phyloP scores from a whole-genome alignment of 1,139 yeast species.

The Magnusiomyces sp. region DNA sequence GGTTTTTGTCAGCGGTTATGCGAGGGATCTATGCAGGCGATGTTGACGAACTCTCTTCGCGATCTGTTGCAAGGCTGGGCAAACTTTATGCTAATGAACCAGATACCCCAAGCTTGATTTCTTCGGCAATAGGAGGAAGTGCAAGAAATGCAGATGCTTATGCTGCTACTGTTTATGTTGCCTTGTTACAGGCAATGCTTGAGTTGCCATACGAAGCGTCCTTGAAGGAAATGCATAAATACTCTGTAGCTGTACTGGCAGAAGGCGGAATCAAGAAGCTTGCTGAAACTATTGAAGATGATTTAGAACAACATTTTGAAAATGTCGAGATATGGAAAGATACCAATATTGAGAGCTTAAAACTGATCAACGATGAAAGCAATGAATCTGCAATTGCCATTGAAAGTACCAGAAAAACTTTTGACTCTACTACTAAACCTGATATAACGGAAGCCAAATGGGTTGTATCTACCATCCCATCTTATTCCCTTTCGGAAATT shows the following conservation, averaged over 20 bases:
- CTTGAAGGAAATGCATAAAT: conserved; percentile 16
- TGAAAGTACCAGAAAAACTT: conserved; percentile 14
- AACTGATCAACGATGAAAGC: no score
- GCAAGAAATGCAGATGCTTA: conserved; percentile 24
- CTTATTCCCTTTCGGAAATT: conserved; percentile 18
- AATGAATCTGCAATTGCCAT: conserved; percentile 1
- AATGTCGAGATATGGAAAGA: conserved; percentile 36
- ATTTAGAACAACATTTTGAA: conserved; percentile 38
- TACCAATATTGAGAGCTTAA: background rate
- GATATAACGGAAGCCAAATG: conserved; percentile 18
- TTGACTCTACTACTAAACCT: conserved; percentile 13
- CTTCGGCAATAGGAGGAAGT: conserved; percentile 32
- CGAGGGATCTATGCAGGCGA: conserved; percentile 95
- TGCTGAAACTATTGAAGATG: conserved; percentile 28
- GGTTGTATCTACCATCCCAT: conserved; percentile 27
- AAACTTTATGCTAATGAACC: conserved; percentile 47
- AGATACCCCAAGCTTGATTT: conserved; percentile 48
- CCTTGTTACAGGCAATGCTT: conserved; percentile 22
- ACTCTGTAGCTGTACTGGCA: conserved; percentile 25
- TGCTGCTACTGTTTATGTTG: conserved; percentile 21
- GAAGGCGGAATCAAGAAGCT: conserved; percentile 29
- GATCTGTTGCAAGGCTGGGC: conserved; percentile 38
- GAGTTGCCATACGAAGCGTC: conserved; percentile 18
- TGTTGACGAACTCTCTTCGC: conserved; percentile 53
- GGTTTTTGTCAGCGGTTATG: conserved; percentile 69